phyloP scores from a whole-genome alignment of 768 basidiomycete species.

The Stropharia rugosoannulata region DNA sequence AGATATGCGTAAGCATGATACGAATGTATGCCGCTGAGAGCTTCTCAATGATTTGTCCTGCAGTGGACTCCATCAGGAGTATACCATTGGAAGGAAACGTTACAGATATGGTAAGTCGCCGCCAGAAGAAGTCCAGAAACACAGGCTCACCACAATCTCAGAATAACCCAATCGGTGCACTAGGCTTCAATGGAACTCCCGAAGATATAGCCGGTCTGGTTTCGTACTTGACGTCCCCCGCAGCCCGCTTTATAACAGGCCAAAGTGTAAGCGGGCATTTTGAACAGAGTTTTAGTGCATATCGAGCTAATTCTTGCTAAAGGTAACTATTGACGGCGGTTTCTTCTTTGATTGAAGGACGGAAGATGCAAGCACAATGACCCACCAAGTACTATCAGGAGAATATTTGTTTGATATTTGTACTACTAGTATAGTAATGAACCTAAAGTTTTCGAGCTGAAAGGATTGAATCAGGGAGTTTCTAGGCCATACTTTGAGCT shows the following conservation, averaged over 20 bases:
- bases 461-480: no score
- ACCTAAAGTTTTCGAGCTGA: no score
- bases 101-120: neutral
- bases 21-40: neutral
- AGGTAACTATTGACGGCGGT: no score
- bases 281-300: no score
- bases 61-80: neutral
- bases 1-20: slow-evolving; percentile 1
- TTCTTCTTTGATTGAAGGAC: no score
- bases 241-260: slow-evolving; percentile 10
- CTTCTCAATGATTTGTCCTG: neutral
- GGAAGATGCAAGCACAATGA: no score
- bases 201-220: slow-evolving; percentile 15
- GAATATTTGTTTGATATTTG: no score
- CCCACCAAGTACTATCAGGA: no score
- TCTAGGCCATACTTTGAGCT: no score
- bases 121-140: neutral
- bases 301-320: no score
- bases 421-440: no score
- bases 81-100: neutral
- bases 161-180: neutral
- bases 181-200: slow-evolving; percentile 4
- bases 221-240: slow-evolving; percentile 9
- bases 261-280: no score
- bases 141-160: neutral